A percentile compares a stretch with the other conserved stretches of the same genome.
phyloP scores from a whole-genome alignment of 2,329 filamentous ascomycete species.

The Chrysosporium queenslandicum region DNA sequence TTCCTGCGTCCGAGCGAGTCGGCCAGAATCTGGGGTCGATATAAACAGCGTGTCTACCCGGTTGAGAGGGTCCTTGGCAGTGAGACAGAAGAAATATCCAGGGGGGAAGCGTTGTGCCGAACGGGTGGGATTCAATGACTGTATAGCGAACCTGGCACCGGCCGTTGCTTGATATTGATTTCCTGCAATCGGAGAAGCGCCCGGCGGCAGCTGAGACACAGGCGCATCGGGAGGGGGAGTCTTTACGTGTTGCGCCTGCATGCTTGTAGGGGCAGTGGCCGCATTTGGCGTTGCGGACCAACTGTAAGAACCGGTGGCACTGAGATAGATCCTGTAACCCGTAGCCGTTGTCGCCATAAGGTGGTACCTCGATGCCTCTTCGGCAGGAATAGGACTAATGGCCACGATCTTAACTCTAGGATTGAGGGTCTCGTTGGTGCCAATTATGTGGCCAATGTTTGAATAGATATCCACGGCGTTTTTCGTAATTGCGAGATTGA shows the following conservation, averaged over 20 bases:
- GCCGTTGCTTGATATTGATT: slow-evolving; percentile 27
- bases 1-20: slow-evolving; percentile 53
- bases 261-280: slow-evolving; percentile 70
- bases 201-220: slow-evolving; percentile 21
- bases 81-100: slow-evolving; percentile 83
- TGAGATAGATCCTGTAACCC: slow-evolving; percentile 84
- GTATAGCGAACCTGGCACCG: slow-evolving; percentile 43
- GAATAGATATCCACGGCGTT: slow-evolving; percentile 46
- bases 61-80: slow-evolving; percentile 51
- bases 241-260: slow-evolving; percentile 96
- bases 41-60: slow-evolving; percentile 64
- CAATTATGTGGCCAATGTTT: slow-evolving; percentile 77
- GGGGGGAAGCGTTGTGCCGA: slow-evolving; percentile 57
- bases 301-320: slow-evolving; percentile 64
- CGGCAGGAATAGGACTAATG: slow-evolving; percentile 75
- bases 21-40: slow-evolving; percentile 75
- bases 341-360: slow-evolving; percentile 84
- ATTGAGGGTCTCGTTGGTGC: slow-evolving; percentile 59
- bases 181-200: slow-evolving; percentile 17
- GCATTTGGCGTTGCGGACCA: slow-evolving; percentile 47
- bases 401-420: slow-evolving; percentile 65
- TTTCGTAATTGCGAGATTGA: slow-evolving; percentile 48
- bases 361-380: slow-evolving; percentile 73
- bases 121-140: slow-evolving; percentile 34
- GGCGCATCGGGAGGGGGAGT: slow-evolving; percentile 58